These are phyloP conservation scores for Penicillium psychrofluorescens DNA, from an alignment of 495 filamentous ascomycete genomes.

Conservation along the genomic window DNA sequence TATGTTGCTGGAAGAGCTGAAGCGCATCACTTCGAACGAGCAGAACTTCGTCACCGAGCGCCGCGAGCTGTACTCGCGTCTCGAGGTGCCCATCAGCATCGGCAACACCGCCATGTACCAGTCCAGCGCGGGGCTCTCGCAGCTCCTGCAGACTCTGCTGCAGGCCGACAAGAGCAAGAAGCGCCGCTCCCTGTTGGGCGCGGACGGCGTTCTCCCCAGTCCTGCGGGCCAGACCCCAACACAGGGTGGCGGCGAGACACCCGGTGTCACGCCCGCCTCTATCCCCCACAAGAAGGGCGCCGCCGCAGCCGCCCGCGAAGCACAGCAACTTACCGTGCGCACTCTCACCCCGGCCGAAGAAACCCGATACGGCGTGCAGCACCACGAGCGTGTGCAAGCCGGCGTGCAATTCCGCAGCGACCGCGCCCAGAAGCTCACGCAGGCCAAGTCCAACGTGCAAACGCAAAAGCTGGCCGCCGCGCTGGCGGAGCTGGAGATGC, in stretches of 20 bases:
- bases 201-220: conserved; percentile 40
- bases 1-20: conserved; percentile 77
- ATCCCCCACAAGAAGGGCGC: conserved; percentile 50
- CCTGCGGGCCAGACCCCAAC: conserved; percentile 46
- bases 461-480: conserved; percentile 71
- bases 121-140: conserved; percentile 67
- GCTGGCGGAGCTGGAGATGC: conserved; percentile 73
- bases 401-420: conserved; percentile 78
- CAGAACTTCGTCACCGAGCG: conserved; percentile 80
- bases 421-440: conserved; percentile 70
- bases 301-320: conserved; percentile 25
- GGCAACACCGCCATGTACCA: conserved; percentile 64
- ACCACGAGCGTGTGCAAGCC: conserved; percentile 74
- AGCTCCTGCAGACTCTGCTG: conserved; percentile 71
- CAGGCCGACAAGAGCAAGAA: conserved; percentile 84
- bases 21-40: conserved; percentile 76
- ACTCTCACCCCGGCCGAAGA: conserved; percentile 71
- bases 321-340: conserved; percentile 44
- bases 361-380: conserved; percentile 70
- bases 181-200: conserved; percentile 55
- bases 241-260: conserved; percentile 31
- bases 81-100: conserved; percentile 69
- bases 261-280: conserved; percentile 18
- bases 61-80: conserved; percentile 78
- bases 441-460: conserved; percentile 76